Base-by-base conservation (phyloP, 768 basidiomycete species). In the Termitomyces sp. region DNA sequence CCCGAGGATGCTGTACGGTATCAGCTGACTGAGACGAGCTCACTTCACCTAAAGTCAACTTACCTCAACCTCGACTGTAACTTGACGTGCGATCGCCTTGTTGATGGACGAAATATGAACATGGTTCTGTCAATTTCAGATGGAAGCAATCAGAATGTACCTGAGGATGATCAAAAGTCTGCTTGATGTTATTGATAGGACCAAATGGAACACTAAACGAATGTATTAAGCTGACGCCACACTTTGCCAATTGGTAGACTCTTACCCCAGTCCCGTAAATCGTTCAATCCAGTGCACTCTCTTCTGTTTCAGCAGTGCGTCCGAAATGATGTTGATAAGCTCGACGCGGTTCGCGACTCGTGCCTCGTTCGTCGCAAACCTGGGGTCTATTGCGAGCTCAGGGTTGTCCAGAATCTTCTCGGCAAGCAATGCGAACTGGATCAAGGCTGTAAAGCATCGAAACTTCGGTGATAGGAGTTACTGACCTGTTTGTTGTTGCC, bases 151-250 rank as follows among this genome's bases (percentile, higher is more conserved):
- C 6, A 35, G 14, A n/a, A 33, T 67, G 62, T 58, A 75, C 78
- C 72, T 86, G 85, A 7, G 93, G 92, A 71, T 97, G 95, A 35
- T 84, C 82, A 66, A 97, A 98, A 3, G 95, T 94, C 70, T 94
- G 85, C 58, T 79, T 67, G 59, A 98, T 92, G 63, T 92, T 88
- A 69, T 97, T 97, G 74, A 98, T 96, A 18, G 95, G 95, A 32
- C 90, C 91, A 70, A 88, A 87, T 7, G 92, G 91, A 26, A 93
- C 84, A 11, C 88, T 91, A 60, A 26, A 54, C 52, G 3, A n/a
- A 49, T 52, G 3, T 9, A 52, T 43, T 32, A 52, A 47, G 40
- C 43, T 13, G 28, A 32, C 28, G 40, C 33, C 53, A 26, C 28
- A 3, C 26, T 38, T 40, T 10, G 3, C 24, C 30, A 32, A 13